Percentiles rank a stretch among this genome's conserved stretches.
Evolutionary conservation across 2,329 filamentous ascomycete genomes (phyloP).

Genomic region (Colletotrichum viniferum): DNA sequence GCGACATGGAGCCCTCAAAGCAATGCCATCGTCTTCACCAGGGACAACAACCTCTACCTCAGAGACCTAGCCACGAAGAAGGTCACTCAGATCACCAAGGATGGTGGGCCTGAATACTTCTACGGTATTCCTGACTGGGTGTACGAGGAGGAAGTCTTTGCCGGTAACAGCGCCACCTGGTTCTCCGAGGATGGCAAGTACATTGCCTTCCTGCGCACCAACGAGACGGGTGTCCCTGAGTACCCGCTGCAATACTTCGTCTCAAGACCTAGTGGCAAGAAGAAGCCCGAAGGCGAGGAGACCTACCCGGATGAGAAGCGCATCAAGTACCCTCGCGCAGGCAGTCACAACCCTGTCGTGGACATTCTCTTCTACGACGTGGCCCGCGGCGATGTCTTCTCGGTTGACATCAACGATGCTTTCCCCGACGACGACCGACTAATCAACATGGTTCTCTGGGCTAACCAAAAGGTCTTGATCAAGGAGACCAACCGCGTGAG

Average conservation of each 20-base stretch:
- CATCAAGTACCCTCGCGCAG: conserved; percentile 98
- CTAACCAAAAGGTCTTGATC: conserved; percentile 81
- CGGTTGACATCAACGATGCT: conserved; percentile 75
- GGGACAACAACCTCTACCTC: conserved; percentile 88
- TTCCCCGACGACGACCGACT: conserved; percentile 84
- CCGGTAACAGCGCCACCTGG: conserved; percentile 79
- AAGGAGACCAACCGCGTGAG: conserved; percentile 95
- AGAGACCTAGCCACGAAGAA: conserved; percentile 61
- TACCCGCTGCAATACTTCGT: conserved; percentile 95
- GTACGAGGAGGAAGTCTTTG: conserved; percentile 83
- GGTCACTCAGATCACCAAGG: conserved; percentile 77
- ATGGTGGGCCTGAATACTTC: conserved; percentile 88
- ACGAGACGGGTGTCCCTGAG: conserved; percentile 88
- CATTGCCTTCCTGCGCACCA: conserved; percentile 82
- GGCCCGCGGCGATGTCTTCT: conserved; percentile 76
- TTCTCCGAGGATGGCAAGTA: conserved; percentile 84
- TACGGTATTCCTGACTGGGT: conserved; percentile 97
- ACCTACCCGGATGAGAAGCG: conserved; percentile 87
- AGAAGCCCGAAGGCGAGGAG: conserved; percentile 74
- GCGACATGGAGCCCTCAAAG: conserved; percentile 90
- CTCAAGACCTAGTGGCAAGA: conserved; percentile 78
- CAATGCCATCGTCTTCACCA: conserved; percentile 86
- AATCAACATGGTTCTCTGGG: conserved; percentile 94
- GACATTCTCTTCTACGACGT: conserved; percentile 90
- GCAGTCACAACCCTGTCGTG: conserved; percentile 90